Base-by-base conservation (phyloP, 2,329 filamentous ascomycete species). In the Escovopsis sp. region DNA sequence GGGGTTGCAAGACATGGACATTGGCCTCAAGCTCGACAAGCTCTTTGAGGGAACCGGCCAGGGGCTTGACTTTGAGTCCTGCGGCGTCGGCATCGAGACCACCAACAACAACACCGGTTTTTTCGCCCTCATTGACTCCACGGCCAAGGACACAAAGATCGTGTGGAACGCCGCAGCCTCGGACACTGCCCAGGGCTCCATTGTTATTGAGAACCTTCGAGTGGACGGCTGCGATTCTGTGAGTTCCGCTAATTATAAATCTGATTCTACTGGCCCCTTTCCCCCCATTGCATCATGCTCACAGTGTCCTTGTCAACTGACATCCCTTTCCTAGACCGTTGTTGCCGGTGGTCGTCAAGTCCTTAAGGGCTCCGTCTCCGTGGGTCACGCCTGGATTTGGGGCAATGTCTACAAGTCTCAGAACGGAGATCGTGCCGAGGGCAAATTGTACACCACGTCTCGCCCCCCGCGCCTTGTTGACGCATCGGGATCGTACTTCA, bases 311-410 rank as follows among this genome's bases (percentile, higher is more conserved):
- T n/a, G 17, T 9, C 27, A 18, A 12, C 29, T 27, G n/a, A 32
- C 15, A n/a, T n/a, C n/a, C 9, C 15, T 17, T 25, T 25, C 21
- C 3, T 13, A 43, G 39, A 46, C 40, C 31, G 47, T 35, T 49
- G 6, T 49, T 55, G 4, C 64, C 60, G 9, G 63, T 58, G 32
- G 42, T n/a, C 36, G 37, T 13, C 41, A 19, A 17, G 35, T 40
- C 25, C 39, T 44, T 25, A 38, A 35, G 15, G 42, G 41, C 11
- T 41, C 42, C 12, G 42, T 44, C 13, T 29, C 33, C 11, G 28
- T 18, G 1, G 40, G 36, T 14, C 35, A 42, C 12, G 28, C 42
- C 12, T 44, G 42, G 42, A 35, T 44, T 12, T 42, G 42, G 40
- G 42, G 40, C 14, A 44, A 44, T 21, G 40, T 42, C 14, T 42